Conservation (phyloP, 2,329 filamentous ascomycete species). For the Scedosporium dehoogii region DNA sequence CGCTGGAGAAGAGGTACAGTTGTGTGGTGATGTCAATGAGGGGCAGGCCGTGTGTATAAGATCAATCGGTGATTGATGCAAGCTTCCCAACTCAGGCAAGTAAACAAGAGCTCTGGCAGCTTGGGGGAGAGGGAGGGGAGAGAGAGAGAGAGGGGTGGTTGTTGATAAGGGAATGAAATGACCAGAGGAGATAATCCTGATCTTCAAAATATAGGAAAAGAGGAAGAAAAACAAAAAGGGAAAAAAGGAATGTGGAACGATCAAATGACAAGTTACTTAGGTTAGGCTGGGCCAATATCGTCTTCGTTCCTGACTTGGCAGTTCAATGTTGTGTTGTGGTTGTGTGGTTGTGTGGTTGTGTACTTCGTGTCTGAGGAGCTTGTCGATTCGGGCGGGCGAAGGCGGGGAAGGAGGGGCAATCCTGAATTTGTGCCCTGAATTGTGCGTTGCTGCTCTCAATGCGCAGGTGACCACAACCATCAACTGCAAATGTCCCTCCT, state of each 20-base stretch:
- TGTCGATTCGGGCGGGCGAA: neutral
- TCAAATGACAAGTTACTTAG: neutral
- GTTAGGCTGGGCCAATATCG: neutral
- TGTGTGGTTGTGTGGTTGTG: neutral
- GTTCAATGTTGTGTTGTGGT: neutral
- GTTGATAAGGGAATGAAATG: neutral
- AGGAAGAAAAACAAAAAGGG: neutral
- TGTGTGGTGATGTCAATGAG: constrained; percentile 1
- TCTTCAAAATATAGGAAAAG: neutral
- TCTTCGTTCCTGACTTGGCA: neutral
- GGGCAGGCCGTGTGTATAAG: neutral
- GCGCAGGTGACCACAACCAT: neutral
- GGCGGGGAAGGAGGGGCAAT: constrained; percentile 7
- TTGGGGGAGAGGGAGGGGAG: neutral
- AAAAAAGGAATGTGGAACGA: neutral
- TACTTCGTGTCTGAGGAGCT: neutral
- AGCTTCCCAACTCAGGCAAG: neutral
- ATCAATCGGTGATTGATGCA: neutral
- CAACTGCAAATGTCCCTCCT: too few relatives aligned
- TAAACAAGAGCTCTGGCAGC: constrained; percentile 6
- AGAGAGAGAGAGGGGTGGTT: neutral
- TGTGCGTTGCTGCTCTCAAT: neutral
- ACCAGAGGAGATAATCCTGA: neutral
- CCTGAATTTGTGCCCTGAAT: constrained; percentile 1
- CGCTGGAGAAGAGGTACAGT: neutral